These are phyloP conservation scores for Rosa hybrid DNA, from an alignment of 331 rosid genomes.

Conservation along the genomic window DNA sequence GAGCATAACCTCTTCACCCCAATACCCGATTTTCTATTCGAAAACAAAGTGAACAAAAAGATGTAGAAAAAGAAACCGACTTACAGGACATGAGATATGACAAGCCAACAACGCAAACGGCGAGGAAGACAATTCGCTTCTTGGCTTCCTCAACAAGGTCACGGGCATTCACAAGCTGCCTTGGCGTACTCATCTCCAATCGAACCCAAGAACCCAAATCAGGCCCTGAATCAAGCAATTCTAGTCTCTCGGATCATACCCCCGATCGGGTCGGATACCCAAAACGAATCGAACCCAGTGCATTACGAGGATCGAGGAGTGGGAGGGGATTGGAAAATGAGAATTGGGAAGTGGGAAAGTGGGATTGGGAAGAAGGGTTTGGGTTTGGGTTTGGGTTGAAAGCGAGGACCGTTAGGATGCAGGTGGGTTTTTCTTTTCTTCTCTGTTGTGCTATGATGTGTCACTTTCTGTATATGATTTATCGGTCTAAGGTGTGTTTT, in stretches of 20 bases:
- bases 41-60: conserved; percentile 6
- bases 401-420: conserved; percentile 46
- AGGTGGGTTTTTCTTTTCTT: not conserved
- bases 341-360: conserved; percentile 5
- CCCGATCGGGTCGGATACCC: conserved; percentile 8
- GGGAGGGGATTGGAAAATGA: conserved; percentile 15
- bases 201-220: conserved; percentile 23
- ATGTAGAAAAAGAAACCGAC: conserved; percentile 5
- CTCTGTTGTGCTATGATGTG: not conserved
- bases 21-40: not conserved
- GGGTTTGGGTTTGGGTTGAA: conserved; percentile 24
- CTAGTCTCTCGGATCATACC: conserved; percentile 7
- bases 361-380: not conserved
- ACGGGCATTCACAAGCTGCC: conserved; percentile 60
- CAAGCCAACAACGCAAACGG: conserved; percentile 80
- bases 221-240: conserved; percentile 16
- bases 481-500: not conserved
- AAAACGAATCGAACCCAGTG: conserved; percentile 18
- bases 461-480: not conserved
- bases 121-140: conserved; percentile 81
- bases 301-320: conserved; percentile 31
- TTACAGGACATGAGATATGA: conserved; percentile 96
- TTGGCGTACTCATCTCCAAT: conserved; percentile 58
- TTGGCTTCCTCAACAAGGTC: conserved; percentile 98
- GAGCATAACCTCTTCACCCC: not conserved